Conservation (phyloP, 1,284 basidiomycete species). For the Cryptococcus hybrid region DNA sequence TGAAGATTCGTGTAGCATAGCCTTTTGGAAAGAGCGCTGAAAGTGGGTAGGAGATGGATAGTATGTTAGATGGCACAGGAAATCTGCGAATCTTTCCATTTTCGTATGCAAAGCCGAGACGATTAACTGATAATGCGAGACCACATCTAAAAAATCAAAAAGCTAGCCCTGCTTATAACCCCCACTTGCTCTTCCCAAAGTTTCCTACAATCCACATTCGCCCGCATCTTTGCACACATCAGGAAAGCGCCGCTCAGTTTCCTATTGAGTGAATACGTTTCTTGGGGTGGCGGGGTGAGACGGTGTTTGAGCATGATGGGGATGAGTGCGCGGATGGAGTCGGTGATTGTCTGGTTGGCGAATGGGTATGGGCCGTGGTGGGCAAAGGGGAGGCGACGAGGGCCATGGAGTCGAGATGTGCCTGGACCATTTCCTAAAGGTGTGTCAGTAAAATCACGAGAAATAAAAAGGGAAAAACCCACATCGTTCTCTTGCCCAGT, state of each 20-base stretch:
- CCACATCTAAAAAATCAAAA: too few relatives aligned
- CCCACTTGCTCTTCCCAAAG: slow-evolving; percentile 67
- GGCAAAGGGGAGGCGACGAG: slow-evolving; percentile 52
- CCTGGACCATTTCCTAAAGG: slow-evolving; percentile 74
- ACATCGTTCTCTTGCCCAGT: slow-evolving; percentile 78
- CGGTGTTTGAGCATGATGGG: slow-evolving; percentile 88
- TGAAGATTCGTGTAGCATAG: too few relatives aligned
- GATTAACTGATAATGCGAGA: too few relatives aligned
- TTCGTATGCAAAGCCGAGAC: too few relatives aligned
- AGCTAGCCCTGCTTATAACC: slow-evolving; percentile 22
- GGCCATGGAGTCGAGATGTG: slow-evolving; percentile 81
- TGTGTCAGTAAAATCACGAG: neutral
- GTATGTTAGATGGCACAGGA: too few relatives aligned
- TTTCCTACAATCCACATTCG: slow-evolving; percentile 67
- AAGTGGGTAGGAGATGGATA: too few relatives aligned
- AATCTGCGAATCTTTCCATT: too few relatives aligned
- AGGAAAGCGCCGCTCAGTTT: slow-evolving; percentile 94
- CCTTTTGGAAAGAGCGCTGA: too few relatives aligned
- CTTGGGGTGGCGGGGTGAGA: slow-evolving; percentile 85
- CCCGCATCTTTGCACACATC: slow-evolving; percentile 77
- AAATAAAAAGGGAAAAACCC: slow-evolving; percentile 16
- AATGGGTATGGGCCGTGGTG: slow-evolving; percentile 42
- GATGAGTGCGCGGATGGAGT: slow-evolving; percentile 60
- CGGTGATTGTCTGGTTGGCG: slow-evolving; percentile 48
- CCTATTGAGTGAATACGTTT: slow-evolving; percentile 93